A percentile compares a stretch with the other conserved stretches of the same genome.
phyloP scores from a whole-genome alignment of 331 rosid species.

The Prunus yedoensis region DNA sequence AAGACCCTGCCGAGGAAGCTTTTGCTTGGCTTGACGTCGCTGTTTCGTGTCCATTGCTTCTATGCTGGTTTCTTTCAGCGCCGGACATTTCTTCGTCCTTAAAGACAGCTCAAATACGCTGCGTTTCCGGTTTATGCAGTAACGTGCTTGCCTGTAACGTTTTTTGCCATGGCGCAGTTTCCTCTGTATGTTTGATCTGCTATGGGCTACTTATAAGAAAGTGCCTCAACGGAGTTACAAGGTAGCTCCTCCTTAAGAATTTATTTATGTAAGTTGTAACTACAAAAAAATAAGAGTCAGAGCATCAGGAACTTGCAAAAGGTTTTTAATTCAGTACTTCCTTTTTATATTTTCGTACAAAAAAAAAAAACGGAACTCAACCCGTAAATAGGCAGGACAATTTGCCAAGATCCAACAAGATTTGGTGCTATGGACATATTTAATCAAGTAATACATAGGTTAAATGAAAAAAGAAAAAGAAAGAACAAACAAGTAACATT shows the following conservation, averaged over 20 bases:
- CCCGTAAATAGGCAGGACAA: no score
- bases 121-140: slow-evolving; percentile 24
- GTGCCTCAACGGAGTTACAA: slow-evolving; percentile 21
- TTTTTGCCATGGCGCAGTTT: slow-evolving; percentile 18
- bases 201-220: slow-evolving; percentile 11
- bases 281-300: no score
- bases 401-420: no score
- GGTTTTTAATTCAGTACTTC: no score
- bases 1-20: slow-evolving; percentile 22
- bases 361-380: no score
- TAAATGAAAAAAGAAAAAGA: no score
- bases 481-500: no score
- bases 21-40: slow-evolving; percentile 23
- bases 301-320: no score
- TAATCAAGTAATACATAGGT: no score
- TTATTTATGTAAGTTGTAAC: no score
- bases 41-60: slow-evolving; percentile 19
- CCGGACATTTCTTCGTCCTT: slow-evolving; percentile 21
- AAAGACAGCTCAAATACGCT: slow-evolving; percentile 13
- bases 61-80: slow-evolving; percentile 21
- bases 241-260: slow-evolving; percentile 1
- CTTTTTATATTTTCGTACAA: no score
- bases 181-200: slow-evolving; percentile 18
- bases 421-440: no score
- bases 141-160: slow-evolving; percentile 9